Conservation (phyloP, 139 green algal species). For the Ettlia oleoabundans region DNA sequence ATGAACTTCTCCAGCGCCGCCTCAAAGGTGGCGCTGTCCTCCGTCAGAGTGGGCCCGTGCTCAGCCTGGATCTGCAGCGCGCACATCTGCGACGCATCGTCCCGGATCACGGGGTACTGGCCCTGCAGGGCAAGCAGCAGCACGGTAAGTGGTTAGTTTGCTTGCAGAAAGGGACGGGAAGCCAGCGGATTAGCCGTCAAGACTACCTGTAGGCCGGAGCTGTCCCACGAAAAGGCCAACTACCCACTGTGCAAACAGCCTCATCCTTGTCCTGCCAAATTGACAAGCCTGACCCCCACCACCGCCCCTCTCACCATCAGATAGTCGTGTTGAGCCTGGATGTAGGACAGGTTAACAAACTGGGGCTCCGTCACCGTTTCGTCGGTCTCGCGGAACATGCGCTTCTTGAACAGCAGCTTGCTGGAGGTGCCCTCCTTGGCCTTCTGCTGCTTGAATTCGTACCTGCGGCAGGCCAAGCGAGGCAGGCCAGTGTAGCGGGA, state of each 20-base stretch:
- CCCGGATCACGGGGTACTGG: slow-evolving; percentile 95
- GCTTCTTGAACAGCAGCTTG: slow-evolving; percentile 97
- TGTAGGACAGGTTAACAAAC: slow-evolving; percentile 96
- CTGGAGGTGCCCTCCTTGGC: slow-evolving; percentile 32
- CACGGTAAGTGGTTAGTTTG: too few relatives aligned
- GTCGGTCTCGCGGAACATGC: slow-evolving; percentile 95
- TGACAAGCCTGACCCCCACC: neutral
- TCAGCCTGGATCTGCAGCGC: slow-evolving; percentile 90
- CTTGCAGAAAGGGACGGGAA: too few relatives aligned
- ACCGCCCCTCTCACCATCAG: slow-evolving; percentile 27
- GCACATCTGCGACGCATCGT: slow-evolving; percentile 95
- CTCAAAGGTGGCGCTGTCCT: slow-evolving; percentile 67
- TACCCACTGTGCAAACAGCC: too few relatives aligned
- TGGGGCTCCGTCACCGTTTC: slow-evolving; percentile 93
- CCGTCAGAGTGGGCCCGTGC: slow-evolving; percentile 64
- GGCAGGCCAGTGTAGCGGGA: neutral
- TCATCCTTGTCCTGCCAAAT: neutral
- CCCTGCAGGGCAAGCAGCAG: slow-evolving; percentile 52
- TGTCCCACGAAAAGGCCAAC: too few relatives aligned
- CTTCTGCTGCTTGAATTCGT: slow-evolving; percentile 78
- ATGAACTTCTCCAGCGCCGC: slow-evolving; percentile 76
- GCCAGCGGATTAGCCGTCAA: too few relatives aligned
- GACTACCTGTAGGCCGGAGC: too few relatives aligned
- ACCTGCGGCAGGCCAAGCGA: slow-evolving; percentile 32
- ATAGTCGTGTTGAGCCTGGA: slow-evolving; percentile 90